These are phyloP conservation scores for Pseudogymnoascus sp. DNA, from an alignment of 2,329 filamentous ascomycete species.

Conservation along the genomic window DNA sequence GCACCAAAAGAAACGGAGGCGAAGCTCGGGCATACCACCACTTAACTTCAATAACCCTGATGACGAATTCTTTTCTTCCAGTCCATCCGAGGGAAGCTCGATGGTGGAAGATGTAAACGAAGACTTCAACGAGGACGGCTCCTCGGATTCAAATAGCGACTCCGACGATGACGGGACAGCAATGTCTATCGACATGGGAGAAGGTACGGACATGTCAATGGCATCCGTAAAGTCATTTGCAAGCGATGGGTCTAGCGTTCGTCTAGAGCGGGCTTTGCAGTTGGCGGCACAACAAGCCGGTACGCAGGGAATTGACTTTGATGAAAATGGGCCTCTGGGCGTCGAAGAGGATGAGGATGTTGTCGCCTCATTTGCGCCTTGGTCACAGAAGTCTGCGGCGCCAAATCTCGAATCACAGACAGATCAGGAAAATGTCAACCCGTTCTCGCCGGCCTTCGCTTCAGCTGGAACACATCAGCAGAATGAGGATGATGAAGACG, in stretches of 20 bases:
- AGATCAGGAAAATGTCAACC: slow-evolving; percentile 44
- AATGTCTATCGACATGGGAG: slow-evolving; percentile 66
- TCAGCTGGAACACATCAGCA: slow-evolving; percentile 14
- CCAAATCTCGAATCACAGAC: slow-evolving; percentile 26
- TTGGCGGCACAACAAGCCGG: slow-evolving; percentile 70
- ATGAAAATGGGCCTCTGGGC: slow-evolving; percentile 45
- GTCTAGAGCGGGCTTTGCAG: slow-evolving; percentile 69
- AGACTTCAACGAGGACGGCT: slow-evolving; percentile 26
- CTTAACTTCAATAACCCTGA: slow-evolving; percentile 60
- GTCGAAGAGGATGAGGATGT: slow-evolving; percentile 55
- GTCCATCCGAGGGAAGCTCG: slow-evolving; percentile 57
- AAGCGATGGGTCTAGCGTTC: slow-evolving; percentile 60
- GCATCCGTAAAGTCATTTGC: slow-evolving; percentile 53
- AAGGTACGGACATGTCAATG: slow-evolving; percentile 62
- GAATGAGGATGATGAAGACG: slow-evolving; percentile 13
- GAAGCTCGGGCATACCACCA: slow-evolving; percentile 60
- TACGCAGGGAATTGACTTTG: slow-evolving; percentile 59
- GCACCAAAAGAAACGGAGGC: slow-evolving; percentile 53
- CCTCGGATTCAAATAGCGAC: slow-evolving; percentile 48
- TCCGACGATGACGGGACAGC: slow-evolving; percentile 65
- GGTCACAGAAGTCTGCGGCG: slow-evolving; percentile 52
- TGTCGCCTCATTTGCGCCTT: slow-evolving; percentile 67
- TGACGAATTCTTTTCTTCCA: slow-evolving; percentile 63
- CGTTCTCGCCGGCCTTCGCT: slow-evolving; percentile 33
- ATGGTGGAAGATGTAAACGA: slow-evolving; percentile 40